phyloP scores from a whole-genome alignment of 1,284 basidiomycete species.

The Sporisorium sorghi region DNA sequence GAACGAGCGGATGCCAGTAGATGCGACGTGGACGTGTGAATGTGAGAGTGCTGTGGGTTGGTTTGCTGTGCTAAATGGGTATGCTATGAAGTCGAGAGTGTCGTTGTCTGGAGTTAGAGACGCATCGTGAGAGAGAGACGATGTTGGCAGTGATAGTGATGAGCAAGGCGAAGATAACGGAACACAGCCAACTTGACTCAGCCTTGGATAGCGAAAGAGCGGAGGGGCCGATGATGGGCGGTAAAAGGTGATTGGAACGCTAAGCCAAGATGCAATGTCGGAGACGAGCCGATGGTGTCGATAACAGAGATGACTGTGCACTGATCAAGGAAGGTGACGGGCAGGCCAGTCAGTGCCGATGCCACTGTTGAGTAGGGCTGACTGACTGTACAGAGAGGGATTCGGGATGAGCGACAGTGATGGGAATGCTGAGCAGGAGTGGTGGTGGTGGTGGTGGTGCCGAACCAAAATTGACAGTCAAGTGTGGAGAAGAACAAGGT shows the following conservation, averaged over 20 bases:
- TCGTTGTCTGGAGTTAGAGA: conserved; percentile 15
- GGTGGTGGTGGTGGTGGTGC: neutral
- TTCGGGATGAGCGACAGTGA: neutral
- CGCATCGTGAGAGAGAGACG: conserved; percentile 18
- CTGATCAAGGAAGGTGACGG: conserved; percentile 1
- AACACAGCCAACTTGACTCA: conserved; percentile 13
- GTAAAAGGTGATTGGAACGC: neutral
- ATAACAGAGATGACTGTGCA: neutral
- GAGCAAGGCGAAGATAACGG: conserved; percentile 1
- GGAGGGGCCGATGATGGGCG: conserved; percentile 18
- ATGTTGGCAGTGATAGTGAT: conserved; percentile 11
- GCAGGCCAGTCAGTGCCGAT: neutral
- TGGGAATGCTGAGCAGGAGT: neutral
- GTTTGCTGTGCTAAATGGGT: conserved; percentile 2
- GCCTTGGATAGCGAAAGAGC: conserved; percentile 9
- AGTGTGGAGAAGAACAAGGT: conserved; percentile 6
- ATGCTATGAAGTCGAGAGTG: neutral
- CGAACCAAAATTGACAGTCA: neutral
- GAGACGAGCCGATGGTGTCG: conserved; percentile 20
- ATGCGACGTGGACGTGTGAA: conserved; percentile 3
- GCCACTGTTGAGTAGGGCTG: neutral
- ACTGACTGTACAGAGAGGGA: neutral
- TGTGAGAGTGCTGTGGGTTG: neutral
- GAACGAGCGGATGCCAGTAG: neutral
- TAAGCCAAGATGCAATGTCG: conserved; percentile 4